Evolutionary conservation across 441 rosid species (phyloP).

Genomic region (Pelargonium fulgidum): DNA sequence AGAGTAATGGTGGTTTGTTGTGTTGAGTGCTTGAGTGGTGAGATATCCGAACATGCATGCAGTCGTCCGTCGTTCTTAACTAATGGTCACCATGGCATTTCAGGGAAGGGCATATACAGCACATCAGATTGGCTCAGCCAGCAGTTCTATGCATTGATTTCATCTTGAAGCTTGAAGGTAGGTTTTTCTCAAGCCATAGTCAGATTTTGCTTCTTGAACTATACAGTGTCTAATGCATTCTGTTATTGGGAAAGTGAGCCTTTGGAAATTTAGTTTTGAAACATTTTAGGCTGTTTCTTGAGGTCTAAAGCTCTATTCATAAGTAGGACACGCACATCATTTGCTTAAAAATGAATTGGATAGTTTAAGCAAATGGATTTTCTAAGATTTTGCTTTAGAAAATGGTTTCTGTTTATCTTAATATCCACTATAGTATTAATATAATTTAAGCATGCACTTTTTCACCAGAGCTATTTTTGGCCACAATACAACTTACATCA

Average conservation of each 20-base stretch:
- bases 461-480: not conserved
- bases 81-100: conserved; percentile 19
- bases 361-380: not conserved
- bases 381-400: not conserved
- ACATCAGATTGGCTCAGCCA: not conserved
- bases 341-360: not conserved
- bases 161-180: conserved; percentile 19
- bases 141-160: not conserved
- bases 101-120: conserved; percentile 17
- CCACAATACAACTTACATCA: not conserved
- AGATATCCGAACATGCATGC: not conserved
- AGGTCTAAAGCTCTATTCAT: not conserved
- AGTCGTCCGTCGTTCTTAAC: conserved; percentile 8
- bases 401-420: not conserved
- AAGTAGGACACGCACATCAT: too few relatives aligned
- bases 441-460: too few relatives aligned
- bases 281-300: not conserved
- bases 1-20: not conserved
- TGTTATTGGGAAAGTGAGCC: not conserved
- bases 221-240: not conserved
- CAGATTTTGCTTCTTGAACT: conserved; percentile 3
- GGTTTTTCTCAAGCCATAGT: conserved; percentile 6
- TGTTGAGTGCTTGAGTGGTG: conserved; percentile 8
- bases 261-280: not conserved
- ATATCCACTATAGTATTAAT: not conserved